Evolutionary conservation across 345 rosid genomes (phyloP), one percentile per base, ranked within the genome.

Genomic region (Euclidium syriacum): DNA sequence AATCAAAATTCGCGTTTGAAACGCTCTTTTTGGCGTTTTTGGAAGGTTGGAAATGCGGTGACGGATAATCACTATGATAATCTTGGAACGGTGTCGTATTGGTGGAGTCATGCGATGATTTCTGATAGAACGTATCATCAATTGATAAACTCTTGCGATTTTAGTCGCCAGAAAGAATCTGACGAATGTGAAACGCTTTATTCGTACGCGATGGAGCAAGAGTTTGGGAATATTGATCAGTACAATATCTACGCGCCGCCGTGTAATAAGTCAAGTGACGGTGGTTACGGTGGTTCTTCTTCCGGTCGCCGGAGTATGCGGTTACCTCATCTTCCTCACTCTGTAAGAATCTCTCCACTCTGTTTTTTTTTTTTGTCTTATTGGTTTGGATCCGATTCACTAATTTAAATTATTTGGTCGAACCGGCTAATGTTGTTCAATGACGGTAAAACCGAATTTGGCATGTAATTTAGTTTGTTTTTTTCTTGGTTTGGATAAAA

Each of bases 71-170:
- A 90, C 71, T 88, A 86, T 43, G 98, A 95, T 67, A 95, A 90
- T 74, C 76, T 90, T 4, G 99, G 99, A 56, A 95, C 99, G 6
- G 99, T 95, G 69, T 81, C 86, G 18, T 95, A 85, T 47, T 95
- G 99, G 97, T 95, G 99, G 99, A 95, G 97, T 72, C 99, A 95
- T 51, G 99, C 99, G 1, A 95, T 88, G 96, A 95, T 95, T 34
- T 95, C 99, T 0, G 99, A 95, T 26, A 69, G 59, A 62, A 95
- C 97, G 1, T 95, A 88, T 54, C 78, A 61, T 66, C 89, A 88
- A 70, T 85, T 95, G 53, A 75, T 90, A 32, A 83, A 81, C 80
- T 79, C 91, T 1, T 95, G 99, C 7, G 91, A 88, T 73, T 95
- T 95, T 50, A 68, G 83, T 19, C 77, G 74, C 49, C 94, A 86